Base-by-base conservation (phyloP, 495 filamentous ascomycete genomes). In the Xylaria sp. region DNA sequence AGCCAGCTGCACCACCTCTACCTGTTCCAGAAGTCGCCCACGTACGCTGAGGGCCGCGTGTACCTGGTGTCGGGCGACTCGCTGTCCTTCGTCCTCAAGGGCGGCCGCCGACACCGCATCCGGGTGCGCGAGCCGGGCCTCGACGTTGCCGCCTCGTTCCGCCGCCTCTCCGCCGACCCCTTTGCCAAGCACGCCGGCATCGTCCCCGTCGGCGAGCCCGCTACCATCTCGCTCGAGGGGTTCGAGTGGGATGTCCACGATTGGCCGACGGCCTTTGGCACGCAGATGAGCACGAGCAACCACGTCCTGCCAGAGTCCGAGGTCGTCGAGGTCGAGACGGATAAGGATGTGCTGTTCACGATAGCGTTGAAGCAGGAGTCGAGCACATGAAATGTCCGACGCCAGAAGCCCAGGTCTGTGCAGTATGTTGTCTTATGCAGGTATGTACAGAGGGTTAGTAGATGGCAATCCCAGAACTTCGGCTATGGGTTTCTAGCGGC, bases 271-370 rank as follows among this genome's bases (percentile, higher is more conserved):
- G 84, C 88, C 74, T 94, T 98, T 79, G 96, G 95, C 0, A 89
- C 90, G 0, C 88, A 91, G 75, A 81, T 99, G 71, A 97, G 94
- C 75, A 98, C 96, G 57, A 99, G 96, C 80, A 99, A 99, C 82
- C 92, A 95, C 75, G 87, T 97, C 35, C 76, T 85, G 69, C 84
- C 83, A 0, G 80, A 80, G 70, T 83, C 83, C 11, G 43, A 76
- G 62, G 81, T 81, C 67, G 85, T 97, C 2, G 83, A 85, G 64
- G 79, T 93, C 4, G 80, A 88, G 75, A 90, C 92, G 40, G 87
- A 87, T 9, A 88, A 86, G 70, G 86, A 89, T 67, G 91, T 97
- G 17, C 77, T 98, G 48, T 97, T 98, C 80, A 98, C 96, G 1
- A 86, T 97, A 70, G 94, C 97, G 72, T 76, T 96, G 76, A 77